Percentiles rank a stretch among this genome's conserved stretches.
phyloP scores from a whole-genome alignment of 2,329 filamentous ascomycete species.

The Colletotrichum cordylinicola region DNA sequence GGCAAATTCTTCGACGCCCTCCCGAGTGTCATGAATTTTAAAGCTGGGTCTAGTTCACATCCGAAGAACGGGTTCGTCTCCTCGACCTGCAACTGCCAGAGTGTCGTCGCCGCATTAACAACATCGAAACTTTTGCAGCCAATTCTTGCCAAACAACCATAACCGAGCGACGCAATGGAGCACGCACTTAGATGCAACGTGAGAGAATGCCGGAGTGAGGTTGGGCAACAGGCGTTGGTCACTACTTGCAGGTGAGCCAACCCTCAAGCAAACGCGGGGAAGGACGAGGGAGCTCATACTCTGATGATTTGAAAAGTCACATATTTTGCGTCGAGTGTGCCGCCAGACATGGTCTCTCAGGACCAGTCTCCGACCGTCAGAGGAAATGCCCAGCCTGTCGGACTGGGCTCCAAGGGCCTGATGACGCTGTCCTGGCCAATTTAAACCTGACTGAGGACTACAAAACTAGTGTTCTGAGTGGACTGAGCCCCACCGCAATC shows the following conservation, averaged over 20 bases:
- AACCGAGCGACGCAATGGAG: constrained; percentile 63
- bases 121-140: neutral
- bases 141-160: neutral
- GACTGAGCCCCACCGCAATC: constrained; percentile 79
- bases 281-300: neutral
- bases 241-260: constrained; percentile 80
- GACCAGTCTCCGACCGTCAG: constrained; percentile 55
- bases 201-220: constrained; percentile 73
- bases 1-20: neutral
- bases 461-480: constrained; percentile 85
- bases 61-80: neutral
- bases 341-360: constrained; percentile 65
- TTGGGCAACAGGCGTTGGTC: constrained; percentile 77
- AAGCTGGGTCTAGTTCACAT: neutral
- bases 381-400: constrained; percentile 78
- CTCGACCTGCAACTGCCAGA: neutral
- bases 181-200: constrained; percentile 79
- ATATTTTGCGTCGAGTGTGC: constrained; percentile 85
- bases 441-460: constrained; percentile 87
- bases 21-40: neutral
- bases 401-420: constrained; percentile 69
- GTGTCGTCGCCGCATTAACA: neutral
- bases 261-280: neutral
- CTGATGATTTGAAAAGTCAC: constrained; percentile 49
- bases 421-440: constrained; percentile 75